These are phyloP conservation scores for Lavandula angustifolia DNA, from an alignment of 257 asterid genomes.

Conservation along the genomic window DNA sequence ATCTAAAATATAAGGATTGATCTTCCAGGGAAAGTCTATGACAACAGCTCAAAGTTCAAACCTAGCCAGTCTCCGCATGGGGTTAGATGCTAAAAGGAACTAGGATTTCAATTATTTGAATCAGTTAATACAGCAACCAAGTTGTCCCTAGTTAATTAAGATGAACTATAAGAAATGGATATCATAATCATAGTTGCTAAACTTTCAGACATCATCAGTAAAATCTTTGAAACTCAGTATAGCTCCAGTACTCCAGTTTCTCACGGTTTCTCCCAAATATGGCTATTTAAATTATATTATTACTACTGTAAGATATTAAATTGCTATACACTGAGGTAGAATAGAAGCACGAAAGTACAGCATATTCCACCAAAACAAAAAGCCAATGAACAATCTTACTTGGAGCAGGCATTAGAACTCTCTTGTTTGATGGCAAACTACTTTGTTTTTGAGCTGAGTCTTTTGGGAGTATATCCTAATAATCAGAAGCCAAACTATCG, in stretches of 20 bases:
- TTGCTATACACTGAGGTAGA: slow-evolving; percentile 4
- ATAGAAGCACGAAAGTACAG: slow-evolving; percentile 12
- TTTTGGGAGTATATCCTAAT: slow-evolving; percentile 78
- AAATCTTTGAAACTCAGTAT: slow-evolving; percentile 9
- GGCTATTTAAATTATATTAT: background rate
- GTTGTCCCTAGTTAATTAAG: background rate
- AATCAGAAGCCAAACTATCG: slow-evolving; percentile 59
- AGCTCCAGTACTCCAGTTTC: slow-evolving; percentile 3
- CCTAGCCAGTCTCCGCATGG: background rate
- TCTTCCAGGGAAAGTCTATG: background rate
- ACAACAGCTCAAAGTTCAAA: slow-evolving; percentile 10
- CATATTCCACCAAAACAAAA: slow-evolving; percentile 25
- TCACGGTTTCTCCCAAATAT: slow-evolving; percentile 14
- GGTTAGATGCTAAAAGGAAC: background rate
- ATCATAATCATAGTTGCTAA: background rate
- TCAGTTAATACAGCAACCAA: slow-evolving; percentile 1
- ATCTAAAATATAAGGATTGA: background rate
- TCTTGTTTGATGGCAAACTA: slow-evolving; percentile 41
- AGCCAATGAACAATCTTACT: slow-evolving; percentile 45
- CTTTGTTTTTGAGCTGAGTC: slow-evolving; percentile 50
- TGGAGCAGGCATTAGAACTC: slow-evolving; percentile 76
- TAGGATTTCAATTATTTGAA: slow-evolving; percentile 14
- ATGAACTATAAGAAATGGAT: background rate
- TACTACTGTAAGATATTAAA: background rate
- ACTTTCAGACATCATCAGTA: slow-evolving; percentile 10